Base-by-base conservation (phyloP, 257 asterid genomes). In the Nicotiana benthamiana region DNA sequence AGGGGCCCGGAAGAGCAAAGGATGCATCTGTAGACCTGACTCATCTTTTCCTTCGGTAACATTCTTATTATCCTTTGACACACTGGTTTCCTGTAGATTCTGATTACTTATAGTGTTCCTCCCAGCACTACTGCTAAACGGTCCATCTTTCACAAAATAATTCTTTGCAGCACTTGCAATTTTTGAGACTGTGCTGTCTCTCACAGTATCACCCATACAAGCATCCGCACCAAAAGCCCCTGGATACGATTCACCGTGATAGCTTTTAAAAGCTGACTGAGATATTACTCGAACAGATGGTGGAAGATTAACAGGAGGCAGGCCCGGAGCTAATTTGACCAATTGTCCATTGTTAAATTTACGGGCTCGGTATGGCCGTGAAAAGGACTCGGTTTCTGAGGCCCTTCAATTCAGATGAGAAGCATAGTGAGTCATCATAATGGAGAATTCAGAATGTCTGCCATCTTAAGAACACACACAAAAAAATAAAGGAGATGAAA, bases 271-370 rank as follows among this genome's bases (percentile, higher is more conserved):
- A 85, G 94, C 92, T 63, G 98, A 91, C 85, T 89, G 97, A n/a
- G 99, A 90, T 85, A 95, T 91, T 70, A 93, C 85, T 59, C 99
- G 92, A 82, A 90, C 99, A 75, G 98, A 92, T 59, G 97, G 97
- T 79, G 99, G 99, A 85, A 96, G 96, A 87, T 94, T 96, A 68
- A 96, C 97, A 15, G 97, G 98, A 83, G 99, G 98, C 83, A 96
- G 82, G 85, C 80, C 92, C 51, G 97, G 98, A 81, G 99, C 97
- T 88, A 96, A 86, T 87, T 90, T 96, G 83, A 96, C 97, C 81
- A 96, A 52, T 79, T 90, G 92, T 54, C 97, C 85, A 64, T 66
- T 86, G 68, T 84, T 92, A 75, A 80, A 68, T 86, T 84, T 92
- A 79, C 95, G 92, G 80, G 90, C 87, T 75, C 97, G 90, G 84